phyloP scores from a whole-genome alignment of 805 yeast species.

The Wickerhamiella sergipiensis region DNA sequence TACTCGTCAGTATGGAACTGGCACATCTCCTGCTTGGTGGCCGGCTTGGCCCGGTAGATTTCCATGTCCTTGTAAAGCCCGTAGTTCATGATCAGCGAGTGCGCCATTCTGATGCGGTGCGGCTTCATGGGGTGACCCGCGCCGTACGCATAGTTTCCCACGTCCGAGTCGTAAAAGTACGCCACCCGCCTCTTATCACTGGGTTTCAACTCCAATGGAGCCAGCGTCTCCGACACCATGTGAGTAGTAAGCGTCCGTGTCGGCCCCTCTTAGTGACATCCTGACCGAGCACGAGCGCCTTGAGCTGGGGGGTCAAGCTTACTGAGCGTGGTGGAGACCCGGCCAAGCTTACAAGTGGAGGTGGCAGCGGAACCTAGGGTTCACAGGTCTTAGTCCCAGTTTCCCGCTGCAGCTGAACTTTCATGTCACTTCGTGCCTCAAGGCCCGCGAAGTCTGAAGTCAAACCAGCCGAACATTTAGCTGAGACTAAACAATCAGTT shows the following conservation, averaged over 20 bases:
- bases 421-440: no score
- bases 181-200: slow-evolving; percentile 52
- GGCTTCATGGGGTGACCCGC: slow-evolving; percentile 99
- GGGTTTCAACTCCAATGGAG: slow-evolving; percentile 43
- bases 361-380: no score
- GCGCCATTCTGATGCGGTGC: slow-evolving; percentile 97
- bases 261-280: not conserved
- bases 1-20: slow-evolving; percentile 98
- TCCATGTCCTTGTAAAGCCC: slow-evolving; percentile 96
- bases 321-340: no score
- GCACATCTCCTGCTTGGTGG: slow-evolving; percentile 95
- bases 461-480: no score
- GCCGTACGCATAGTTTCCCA: slow-evolving; percentile 95
- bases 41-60: slow-evolving; percentile 92
- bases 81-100: slow-evolving; percentile 90
- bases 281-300: no score
- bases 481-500: no score
- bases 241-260: not conserved
- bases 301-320: no score
- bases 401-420: no score
- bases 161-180: slow-evolving; percentile 77
- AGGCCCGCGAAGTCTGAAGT: no score
- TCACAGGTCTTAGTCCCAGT: no score
- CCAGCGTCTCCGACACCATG: slow-evolving; percentile 37
- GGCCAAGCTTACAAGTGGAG: no score